A percentile compares a stretch with the other conserved stretches of the same genome.
Evolutionary conservation across 352 stramenopile species (phyloP).

Genomic region (Globisporangium carolinianum): DNA sequence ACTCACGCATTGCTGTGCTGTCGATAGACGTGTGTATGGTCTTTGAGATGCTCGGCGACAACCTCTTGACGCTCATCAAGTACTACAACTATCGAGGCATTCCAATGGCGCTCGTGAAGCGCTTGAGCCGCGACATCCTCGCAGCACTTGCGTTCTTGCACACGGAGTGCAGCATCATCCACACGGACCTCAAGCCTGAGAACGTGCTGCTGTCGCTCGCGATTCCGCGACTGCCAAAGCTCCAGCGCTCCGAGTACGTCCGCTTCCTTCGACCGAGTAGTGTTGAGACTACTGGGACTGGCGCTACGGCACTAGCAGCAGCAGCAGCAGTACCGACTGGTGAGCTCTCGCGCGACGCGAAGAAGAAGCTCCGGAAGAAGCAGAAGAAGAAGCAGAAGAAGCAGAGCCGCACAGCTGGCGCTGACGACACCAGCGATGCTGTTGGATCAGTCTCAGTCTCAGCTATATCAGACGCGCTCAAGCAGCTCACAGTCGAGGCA

Average conservation of each 20-base stretch:
- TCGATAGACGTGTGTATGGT: conserved; percentile 95
- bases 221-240: conserved; percentile 61
- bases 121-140: conserved; percentile 93
- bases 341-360: conserved; percentile 77
- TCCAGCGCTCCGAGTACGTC: conserved; percentile 52
- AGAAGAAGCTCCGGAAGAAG: conserved; percentile 92
- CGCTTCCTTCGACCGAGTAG: conserved; percentile 8
- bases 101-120: conserved; percentile 93
- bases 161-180: conserved; percentile 97
- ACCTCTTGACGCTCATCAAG: conserved; percentile 98
- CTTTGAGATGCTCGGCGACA: conserved; percentile 98
- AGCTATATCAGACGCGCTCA: not conserved
- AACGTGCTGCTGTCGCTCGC: conserved; percentile 94
- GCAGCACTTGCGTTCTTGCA: conserved; percentile 97
- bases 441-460: conserved; percentile 1
- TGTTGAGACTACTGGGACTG: not conserved
- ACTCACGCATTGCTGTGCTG: not conserved
- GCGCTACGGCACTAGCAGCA: conserved; percentile 31
- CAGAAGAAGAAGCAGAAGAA: conserved; percentile 94
- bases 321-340: conserved; percentile 3
- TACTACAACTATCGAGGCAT: conserved; percentile 98
- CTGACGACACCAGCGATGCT: conserved; percentile 6
- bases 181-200: conserved; percentile 99
- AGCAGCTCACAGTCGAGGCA: not conserved
- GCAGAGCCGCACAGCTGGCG: conserved; percentile 45